Base-by-base conservation (phyloP, 1,139 yeast species). In the Geotrichum carabidarum region DNA sequence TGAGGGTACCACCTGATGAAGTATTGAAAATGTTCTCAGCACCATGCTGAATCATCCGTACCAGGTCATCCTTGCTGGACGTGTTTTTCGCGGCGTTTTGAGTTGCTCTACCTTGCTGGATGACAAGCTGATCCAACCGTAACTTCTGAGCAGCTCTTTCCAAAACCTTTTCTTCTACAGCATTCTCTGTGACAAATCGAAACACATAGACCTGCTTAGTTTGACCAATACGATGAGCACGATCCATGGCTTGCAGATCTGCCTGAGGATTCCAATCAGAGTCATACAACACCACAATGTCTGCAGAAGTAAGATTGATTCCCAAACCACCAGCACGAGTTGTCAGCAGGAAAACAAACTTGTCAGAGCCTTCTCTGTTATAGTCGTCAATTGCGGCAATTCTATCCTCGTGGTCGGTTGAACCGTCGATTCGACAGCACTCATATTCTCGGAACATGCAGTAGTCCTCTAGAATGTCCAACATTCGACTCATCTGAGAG, bases 221-320 rank as follows among this genome's bases (percentile, higher is more conserved):
- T 69, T 93, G 99, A 8, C 99, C 99, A 67, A 93, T 93, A 74
- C 99, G 83, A 70, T 93, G 99, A 0, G 99, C 99, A 68, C 99
- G 79, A 70, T 93, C 99, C 99, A 93, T 93, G 0, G 99, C 98
- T 71, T 93, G 99, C 64, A 93, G 76, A 77, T 93, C 99, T 0
- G 98, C 98, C 68, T 93, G 99, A 1, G 99, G 99, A 66, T 93
- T 93, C 99, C 99, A 93, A 71, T 93, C 99, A 1, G 96, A 88
- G 70, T 93, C 99, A 66, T 83, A 93, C 38, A 93, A 72, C 8
- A 93, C 80, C 54, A 93, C 99, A 56, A 85, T 81, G 70, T 93
- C 97, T 1, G 99, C 99, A 35, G 88, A 80, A 0, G 97, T 91
- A 65, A 93, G 78, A 66, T 93, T 93, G 65, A 93, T 93, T 66